phyloP scores from a whole-genome alignment of 2,329 filamentous ascomycete species.

The Zasmidium cellare region DNA sequence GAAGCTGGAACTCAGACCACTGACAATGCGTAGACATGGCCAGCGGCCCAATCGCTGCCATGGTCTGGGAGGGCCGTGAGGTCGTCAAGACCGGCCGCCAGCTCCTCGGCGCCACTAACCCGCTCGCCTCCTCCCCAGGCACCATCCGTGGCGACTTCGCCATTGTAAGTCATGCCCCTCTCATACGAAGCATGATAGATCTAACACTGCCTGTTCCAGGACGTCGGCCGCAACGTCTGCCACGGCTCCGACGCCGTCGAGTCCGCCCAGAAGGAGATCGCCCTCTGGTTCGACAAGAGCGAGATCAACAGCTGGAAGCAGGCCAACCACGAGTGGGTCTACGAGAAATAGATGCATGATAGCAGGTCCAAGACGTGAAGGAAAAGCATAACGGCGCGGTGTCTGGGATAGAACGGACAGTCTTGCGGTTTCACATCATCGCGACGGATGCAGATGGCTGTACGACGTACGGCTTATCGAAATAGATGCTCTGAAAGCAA shows the following conservation, averaged over 20 bases:
- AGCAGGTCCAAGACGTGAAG: neutral
- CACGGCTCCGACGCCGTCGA: constrained; percentile 99
- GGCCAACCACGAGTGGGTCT: constrained; percentile 88
- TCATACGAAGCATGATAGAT: constrained; percentile 2
- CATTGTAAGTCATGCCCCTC: constrained; percentile 52
- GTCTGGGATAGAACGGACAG: neutral
- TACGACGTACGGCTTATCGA: neutral
- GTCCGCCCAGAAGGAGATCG: constrained; percentile 99
- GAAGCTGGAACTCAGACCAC: constrained; percentile 2
- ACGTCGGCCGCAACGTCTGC: constrained; percentile 98
- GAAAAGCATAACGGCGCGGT: neutral
- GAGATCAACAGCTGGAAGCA: constrained; percentile 85
- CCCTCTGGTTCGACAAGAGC: constrained; percentile 91
- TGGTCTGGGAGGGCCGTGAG: constrained; percentile 99
- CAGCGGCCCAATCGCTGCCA: constrained; percentile 95
- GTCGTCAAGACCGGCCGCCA: constrained; percentile 97
- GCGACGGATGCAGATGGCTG: neutral
- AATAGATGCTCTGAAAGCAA: neutral
- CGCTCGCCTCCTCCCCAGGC: constrained; percentile 86
- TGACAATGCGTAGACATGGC: constrained; percentile 69
- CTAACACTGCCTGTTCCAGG: constrained; percentile 42
- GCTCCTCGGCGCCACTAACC: constrained; percentile 99
- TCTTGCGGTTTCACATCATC: neutral
- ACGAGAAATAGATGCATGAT: constrained; percentile 69
- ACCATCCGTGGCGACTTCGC: constrained; percentile 96